Conservation (phyloP, 2,329 filamentous ascomycete species). For the Cordyceps cicadae region DNA sequence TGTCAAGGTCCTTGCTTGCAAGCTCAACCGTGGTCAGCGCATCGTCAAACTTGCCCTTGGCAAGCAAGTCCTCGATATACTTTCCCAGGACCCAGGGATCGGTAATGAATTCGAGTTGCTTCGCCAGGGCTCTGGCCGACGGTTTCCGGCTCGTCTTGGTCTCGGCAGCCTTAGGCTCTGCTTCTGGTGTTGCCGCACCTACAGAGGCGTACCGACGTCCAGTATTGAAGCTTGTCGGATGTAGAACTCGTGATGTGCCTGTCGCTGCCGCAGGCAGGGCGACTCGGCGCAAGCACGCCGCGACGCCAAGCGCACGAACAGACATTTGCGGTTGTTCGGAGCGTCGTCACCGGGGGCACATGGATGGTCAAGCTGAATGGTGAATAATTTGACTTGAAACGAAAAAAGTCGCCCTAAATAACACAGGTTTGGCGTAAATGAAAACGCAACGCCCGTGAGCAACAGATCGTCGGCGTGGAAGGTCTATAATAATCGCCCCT, state of each 20-base stretch:
- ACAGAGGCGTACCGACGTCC: conserved; percentile 15
- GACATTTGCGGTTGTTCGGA: conserved; percentile 1
- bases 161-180: conserved; percentile 12
- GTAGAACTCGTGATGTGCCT: not conserved
- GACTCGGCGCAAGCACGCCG: not conserved
- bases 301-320: not conserved
- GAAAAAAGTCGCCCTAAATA: not conserved
- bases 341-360: not conserved
- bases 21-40: conserved; percentile 60
- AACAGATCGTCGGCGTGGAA: not conserved
- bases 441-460: not conserved
- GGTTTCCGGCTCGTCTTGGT: conserved; percentile 19
- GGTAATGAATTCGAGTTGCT: conserved; percentile 52
- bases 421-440: not conserved
- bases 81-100: conserved; percentile 68
- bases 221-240: not conserved
- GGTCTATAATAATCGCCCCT: not conserved
- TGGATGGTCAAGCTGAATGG: not conserved
- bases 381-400: not conserved
- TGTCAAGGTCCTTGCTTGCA: conserved; percentile 56
- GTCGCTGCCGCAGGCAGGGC: not conserved
- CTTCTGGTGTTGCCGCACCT: not conserved
- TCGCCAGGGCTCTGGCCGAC: conserved; percentile 34
- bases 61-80: conserved; percentile 55
- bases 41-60: conserved; percentile 52